phyloP scores from a whole-genome alignment of 106 monocot species.

The Triglochin maritima region DNA sequence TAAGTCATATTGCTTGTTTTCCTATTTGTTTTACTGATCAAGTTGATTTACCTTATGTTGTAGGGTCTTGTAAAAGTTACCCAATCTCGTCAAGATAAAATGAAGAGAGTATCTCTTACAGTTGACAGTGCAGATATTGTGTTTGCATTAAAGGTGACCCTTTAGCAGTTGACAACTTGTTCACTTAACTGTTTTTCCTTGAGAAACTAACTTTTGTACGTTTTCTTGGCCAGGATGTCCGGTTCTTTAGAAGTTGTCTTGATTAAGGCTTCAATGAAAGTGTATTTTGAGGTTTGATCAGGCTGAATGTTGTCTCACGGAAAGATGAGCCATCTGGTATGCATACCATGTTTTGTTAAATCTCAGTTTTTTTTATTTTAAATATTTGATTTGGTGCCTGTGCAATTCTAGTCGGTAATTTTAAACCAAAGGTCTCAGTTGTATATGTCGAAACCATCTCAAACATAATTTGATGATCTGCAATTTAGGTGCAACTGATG shows the following conservation, averaged over 20 bases:
- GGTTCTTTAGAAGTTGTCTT: conserved; percentile 24
- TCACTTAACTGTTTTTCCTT: neutral
- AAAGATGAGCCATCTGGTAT: too few relatives aligned
- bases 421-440: too few relatives aligned
- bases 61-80: conserved; percentile 78
- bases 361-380: too few relatives aligned
- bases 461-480: too few relatives aligned
- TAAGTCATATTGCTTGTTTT: neutral
- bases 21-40: neutral
- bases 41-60: neutral
- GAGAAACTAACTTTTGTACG: neutral
- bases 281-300: too few relatives aligned
- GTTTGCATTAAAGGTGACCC: conserved; percentile 77
- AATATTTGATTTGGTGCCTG: too few relatives aligned
- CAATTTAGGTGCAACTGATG: too few relatives aligned
- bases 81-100: conserved; percentile 46
- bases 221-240: conserved; percentile 9
- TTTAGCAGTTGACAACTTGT: neutral
- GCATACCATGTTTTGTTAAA: too few relatives aligned
- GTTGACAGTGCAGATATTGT: conserved; percentile 56
- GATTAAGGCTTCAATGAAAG: neutral
- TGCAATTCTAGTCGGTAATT: too few relatives aligned
- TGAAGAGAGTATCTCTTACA: conserved; percentile 42
- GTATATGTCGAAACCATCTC: too few relatives aligned
- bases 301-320: too few relatives aligned